phyloP scores from a whole-genome alignment of 2,329 filamentous ascomycete species.

The Fusarium nanum region DNA sequence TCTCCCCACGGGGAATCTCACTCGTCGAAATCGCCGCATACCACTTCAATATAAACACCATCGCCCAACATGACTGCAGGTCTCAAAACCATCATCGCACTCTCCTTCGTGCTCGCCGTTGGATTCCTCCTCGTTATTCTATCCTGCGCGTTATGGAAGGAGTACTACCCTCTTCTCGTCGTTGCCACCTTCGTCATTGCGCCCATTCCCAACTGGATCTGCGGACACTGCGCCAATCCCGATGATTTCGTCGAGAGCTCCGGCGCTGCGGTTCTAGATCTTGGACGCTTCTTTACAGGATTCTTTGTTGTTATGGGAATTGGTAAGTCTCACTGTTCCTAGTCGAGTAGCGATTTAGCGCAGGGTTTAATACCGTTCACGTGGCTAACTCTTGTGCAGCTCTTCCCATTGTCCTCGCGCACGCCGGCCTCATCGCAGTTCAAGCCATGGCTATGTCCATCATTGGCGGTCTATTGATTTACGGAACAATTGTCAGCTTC shows the following conservation, averaged over 20 bases:
- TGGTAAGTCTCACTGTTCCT: constrained; percentile 68
- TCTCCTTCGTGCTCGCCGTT: constrained; percentile 98
- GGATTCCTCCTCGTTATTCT: constrained; percentile 99
- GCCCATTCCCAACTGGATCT: constrained; percentile 97
- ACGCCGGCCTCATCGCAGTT: constrained; percentile 82
- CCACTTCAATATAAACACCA: background rate
- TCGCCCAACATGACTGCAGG: constrained; percentile 77
- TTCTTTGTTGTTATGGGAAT: constrained; percentile 98
- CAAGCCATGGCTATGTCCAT: constrained; percentile 97
- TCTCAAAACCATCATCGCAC: constrained; percentile 98
- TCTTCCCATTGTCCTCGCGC: constrained; percentile 87
- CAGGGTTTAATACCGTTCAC: background rate
- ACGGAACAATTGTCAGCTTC: constrained; percentile 98
- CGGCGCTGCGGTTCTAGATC: constrained; percentile 86
- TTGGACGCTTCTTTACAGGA: constrained; percentile 93
- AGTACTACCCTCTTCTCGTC: constrained; percentile 94
- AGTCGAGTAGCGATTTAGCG: background rate
- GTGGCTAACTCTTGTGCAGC: constrained; percentile 65
- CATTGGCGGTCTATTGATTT: constrained; percentile 91
- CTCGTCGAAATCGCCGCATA: constrained; percentile 23
- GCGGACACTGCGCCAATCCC: constrained; percentile 84
- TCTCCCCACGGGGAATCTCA: constrained; percentile 24
- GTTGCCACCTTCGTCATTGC: constrained; percentile 95
- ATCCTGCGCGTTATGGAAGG: constrained; percentile 92
- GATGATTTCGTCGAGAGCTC: constrained; percentile 95